phyloP scores from a whole-genome alignment of 2,329 filamentous ascomycete species.

The Aaosphaeria pasadenensis region DNA sequence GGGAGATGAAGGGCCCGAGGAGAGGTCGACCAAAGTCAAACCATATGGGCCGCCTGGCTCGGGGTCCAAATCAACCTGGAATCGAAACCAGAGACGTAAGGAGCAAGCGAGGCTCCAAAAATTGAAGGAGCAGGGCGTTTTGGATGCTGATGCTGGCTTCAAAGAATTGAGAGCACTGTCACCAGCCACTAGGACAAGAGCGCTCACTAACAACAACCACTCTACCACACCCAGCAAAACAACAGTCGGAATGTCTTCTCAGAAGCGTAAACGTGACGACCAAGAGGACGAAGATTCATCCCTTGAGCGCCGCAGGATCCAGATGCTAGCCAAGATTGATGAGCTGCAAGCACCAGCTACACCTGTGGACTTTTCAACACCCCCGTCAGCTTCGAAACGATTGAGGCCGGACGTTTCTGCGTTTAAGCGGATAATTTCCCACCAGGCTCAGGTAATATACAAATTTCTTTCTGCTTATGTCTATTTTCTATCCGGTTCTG shows the following conservation, averaged over 20 bases:
- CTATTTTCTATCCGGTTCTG: no score
- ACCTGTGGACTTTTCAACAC: no score
- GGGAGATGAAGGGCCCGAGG: slow-evolving; percentile 24
- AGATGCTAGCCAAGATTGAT: no score
- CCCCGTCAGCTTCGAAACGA: slow-evolving; percentile 4
- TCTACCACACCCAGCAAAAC: no score
- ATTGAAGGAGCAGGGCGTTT: slow-evolving; percentile 53
- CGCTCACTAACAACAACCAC: no score
- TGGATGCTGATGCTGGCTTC: slow-evolving; percentile 52
- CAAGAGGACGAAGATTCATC: no score
- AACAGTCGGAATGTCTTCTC: no score
- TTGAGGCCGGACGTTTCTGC: slow-evolving; percentile 23
- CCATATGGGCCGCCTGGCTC: slow-evolving; percentile 40
- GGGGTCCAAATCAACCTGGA: slow-evolving; percentile 51
- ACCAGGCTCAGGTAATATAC: slow-evolving; percentile 16
- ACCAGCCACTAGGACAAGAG: no score
- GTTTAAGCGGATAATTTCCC: slow-evolving; percentile 27
- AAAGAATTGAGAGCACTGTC: slow-evolving; percentile 27
- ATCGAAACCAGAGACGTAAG: slow-evolving; percentile 55
- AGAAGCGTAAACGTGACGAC: no score
- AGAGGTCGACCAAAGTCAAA: slow-evolving; percentile 3
- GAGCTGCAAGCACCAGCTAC: no score
- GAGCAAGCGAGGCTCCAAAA: slow-evolving; percentile 48
- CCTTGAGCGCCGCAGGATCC: no score
- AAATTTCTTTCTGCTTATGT: not conserved